Evolutionary conservation across 1,284 basidiomycete species (phyloP), one percentile per base, ranked within the genome.

Genomic region (Psilocybe mexicana): DNA sequence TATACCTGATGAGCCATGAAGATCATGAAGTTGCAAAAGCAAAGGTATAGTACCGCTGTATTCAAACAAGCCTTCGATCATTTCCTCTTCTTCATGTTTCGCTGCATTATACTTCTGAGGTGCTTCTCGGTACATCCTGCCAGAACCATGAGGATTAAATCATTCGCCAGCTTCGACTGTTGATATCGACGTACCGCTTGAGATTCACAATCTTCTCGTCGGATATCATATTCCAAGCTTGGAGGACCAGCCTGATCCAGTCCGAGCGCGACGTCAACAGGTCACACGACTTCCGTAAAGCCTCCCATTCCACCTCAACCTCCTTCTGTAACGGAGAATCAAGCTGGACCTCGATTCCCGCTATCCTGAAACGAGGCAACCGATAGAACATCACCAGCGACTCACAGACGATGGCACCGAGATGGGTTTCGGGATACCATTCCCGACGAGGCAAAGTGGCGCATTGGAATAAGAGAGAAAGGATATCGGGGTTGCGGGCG

Each of bases 391-490:
- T 52, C 55, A 7, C 62, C 59, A 38, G 51, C 67, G 68, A 26
- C 14, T 40, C 38, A 12, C 58, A 63, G 8, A 65, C 60, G 3
- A 67, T 55, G 8, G 63, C 63, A 48, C 65, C 60, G 11, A 64
- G 54, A 25, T 62, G 43, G 7, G 53, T 59, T 57, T 68, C 67
- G 23, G 69, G 69, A 54, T 70, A 70, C 62, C 65, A 70, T 3
- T 11, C 12, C 4, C 7, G 38, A 8, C 38, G 38, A n/a, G 38
- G 38, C 65, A 68, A 18, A 7, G 59, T 54, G 4, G 68, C 69
- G 44, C 64, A 67, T 28, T 63, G 38, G 3, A 40, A 40, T 55
- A 59, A 70, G 10, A 67, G 47, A 54, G 70, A 66, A 10, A 72
- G 42, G 4, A 70, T 26, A n/a, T 65, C 62, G 5, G 71, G 69